Evolutionary conservation across 345 rosid species (phyloP).

Genomic region (Iberis pinnata): DNA sequence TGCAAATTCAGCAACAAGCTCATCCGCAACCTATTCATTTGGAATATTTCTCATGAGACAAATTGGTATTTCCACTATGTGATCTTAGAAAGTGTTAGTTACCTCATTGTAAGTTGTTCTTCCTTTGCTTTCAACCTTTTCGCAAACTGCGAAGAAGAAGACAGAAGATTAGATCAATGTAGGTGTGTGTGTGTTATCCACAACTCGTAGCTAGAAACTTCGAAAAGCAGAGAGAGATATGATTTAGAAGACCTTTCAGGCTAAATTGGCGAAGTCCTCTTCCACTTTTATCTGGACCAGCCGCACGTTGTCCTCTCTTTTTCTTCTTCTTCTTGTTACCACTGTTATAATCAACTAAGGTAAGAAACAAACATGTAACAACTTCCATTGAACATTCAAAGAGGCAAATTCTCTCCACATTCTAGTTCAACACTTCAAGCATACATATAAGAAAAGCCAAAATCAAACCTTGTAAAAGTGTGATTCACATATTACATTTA

Average conservation of each 20-base stretch:
- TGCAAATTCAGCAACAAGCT: conserved; percentile 96
- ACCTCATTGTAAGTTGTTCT: conserved; percentile 98
- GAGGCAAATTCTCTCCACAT: not conserved
- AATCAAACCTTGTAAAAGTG: not conserved
- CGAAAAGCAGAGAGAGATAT: conserved; percentile 1
- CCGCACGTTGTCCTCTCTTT: conserved; percentile 83
- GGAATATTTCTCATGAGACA: conserved; percentile 13
- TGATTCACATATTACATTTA: conserved; percentile 7
- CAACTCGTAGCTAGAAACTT: conserved; percentile 1
- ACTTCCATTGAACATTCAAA: not conserved
- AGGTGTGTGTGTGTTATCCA: not conserved
- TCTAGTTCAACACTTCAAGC: not conserved
- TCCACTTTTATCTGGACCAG: conserved; percentile 87
- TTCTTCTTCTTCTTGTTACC: conserved; percentile 65
- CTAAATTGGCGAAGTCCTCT: conserved; percentile 99
- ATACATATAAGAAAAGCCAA: conserved; percentile 6
- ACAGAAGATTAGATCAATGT: conserved; percentile 3
- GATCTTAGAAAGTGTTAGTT: conserved; percentile 11
- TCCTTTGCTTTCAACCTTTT: conserved; percentile 97
- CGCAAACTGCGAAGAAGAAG: conserved; percentile 59
- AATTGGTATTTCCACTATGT: conserved; percentile 11
- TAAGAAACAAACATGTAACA: not conserved
- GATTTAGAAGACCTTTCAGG: conserved; percentile 71
- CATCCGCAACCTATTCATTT: conserved; percentile 99
- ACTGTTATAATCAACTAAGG: conserved; percentile 14